Evolutionary conservation across 176 grass and related monocot species (phyloP).

Genomic region (Oryza longistaminata): DNA sequence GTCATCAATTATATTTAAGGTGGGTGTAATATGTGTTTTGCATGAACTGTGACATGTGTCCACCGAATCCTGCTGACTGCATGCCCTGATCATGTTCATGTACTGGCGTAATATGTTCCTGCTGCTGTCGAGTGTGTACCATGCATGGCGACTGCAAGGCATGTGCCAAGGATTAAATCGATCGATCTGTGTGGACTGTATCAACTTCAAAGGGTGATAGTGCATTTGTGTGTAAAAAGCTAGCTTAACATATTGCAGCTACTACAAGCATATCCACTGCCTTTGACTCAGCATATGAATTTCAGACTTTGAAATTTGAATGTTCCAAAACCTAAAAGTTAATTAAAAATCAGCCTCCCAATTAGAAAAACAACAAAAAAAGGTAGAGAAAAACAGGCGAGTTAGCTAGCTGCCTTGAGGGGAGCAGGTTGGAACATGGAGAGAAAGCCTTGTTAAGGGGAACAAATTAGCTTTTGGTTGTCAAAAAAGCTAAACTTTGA

Average conservation of each 20-base stretch:
- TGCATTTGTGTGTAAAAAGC: neutral
- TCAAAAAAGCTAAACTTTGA: constrained; percentile 13
- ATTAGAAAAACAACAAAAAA: neutral
- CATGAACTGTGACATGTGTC: neutral
- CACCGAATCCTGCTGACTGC: constrained; percentile 29
- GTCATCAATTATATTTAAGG: neutral
- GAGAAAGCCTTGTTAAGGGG: neutral
- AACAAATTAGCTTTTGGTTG: neutral
- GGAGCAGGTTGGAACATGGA: neutral
- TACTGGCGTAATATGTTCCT: constrained; percentile 37
- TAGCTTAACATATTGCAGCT: constrained; percentile 3
- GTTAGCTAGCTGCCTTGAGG: neutral
- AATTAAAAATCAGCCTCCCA: neutral
- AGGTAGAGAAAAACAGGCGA: neutral
- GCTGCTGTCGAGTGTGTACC: constrained; percentile 24
- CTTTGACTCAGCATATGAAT: neutral
- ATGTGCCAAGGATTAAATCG: constrained; percentile 38
- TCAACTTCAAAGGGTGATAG: constrained; percentile 4
- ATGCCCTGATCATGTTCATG: constrained; percentile 35
- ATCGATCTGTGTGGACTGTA: constrained; percentile 1
- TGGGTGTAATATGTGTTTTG: neutral
- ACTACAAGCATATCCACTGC: neutral
- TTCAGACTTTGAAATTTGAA: neutral
- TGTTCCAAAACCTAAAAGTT: neutral
- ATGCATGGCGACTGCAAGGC: constrained; percentile 25